Conservation (phyloP, 495 filamentous ascomycete species). For the Geopyxis carbonaria region DNA sequence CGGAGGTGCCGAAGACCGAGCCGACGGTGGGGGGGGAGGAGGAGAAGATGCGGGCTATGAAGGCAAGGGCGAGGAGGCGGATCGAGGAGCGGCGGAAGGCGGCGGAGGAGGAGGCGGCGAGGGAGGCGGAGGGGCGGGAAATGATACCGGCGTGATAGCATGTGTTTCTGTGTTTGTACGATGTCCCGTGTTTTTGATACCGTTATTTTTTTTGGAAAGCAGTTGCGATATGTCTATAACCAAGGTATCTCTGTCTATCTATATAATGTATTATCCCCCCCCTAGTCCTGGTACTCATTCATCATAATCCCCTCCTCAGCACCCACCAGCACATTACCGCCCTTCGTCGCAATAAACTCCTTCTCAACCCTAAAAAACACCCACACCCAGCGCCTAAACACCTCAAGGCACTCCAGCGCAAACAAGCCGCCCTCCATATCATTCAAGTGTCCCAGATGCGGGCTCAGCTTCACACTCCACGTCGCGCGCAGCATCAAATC, state of each 20-base stretch:
- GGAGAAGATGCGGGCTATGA: conserved; percentile 1
- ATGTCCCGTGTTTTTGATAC: too few species aligned
- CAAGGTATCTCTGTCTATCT: too few species aligned
- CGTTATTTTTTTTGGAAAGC: too few species aligned
- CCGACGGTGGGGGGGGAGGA: not conserved
- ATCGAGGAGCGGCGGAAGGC: conserved; percentile 3
- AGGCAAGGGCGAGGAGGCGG: not conserved
- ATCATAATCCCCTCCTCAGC: conserved; percentile 14
- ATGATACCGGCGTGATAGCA: too few species aligned
- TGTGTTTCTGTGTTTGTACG: too few species aligned
- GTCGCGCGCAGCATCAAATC: conserved; percentile 74
- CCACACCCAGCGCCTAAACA: conserved; percentile 85
- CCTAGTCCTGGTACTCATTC: conserved; percentile 12
- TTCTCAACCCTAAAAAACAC: conserved; percentile 88
- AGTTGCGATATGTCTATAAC: too few species aligned
- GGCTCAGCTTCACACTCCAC: conserved; percentile 70
- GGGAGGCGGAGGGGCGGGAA: conserved; percentile 4
- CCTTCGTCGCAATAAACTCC: conserved; percentile 51
- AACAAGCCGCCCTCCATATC: conserved; percentile 69
- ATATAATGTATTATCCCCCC: too few species aligned
- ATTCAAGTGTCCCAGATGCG: conserved; percentile 61
- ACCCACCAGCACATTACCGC: conserved; percentile 12
- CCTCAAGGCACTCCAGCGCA: conserved; percentile 68
- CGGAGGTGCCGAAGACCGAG: conserved; percentile 37
- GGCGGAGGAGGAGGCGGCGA: not conserved